Conservation (phyloP, 306 rosid species). For the Lablab purpureus region DNA sequence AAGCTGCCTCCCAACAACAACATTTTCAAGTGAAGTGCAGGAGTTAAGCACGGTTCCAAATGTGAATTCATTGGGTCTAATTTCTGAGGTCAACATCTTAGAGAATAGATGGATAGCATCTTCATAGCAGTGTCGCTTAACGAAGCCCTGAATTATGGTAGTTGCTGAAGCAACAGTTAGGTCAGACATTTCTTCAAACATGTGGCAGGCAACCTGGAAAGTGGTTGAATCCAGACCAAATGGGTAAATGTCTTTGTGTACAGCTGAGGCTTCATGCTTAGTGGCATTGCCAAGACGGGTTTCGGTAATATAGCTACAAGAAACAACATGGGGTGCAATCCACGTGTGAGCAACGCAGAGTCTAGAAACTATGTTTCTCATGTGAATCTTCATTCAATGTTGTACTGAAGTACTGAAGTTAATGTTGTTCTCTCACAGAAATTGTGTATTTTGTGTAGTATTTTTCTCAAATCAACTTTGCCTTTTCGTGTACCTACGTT, state of each 20-base stretch:
- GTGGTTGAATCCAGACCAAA: constrained; percentile 28
- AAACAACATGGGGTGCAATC: constrained; percentile 51
- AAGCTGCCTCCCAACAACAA: constrained; percentile 66
- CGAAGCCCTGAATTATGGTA: constrained; percentile 59
- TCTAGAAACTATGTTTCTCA: constrained; percentile 52
- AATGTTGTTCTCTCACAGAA: constrained; percentile 1
- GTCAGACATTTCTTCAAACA: constrained; percentile 72
- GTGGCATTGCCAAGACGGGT: constrained; percentile 34
- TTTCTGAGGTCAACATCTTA: constrained; percentile 60
- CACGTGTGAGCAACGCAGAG: constrained; percentile 38
- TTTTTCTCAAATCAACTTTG: background rate
- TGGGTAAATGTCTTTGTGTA: background rate
- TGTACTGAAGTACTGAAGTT: constrained; percentile 21
- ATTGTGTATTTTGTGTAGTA: background rate
- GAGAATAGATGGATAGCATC: constrained; percentile 70
- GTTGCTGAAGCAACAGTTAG: constrained; percentile 72
- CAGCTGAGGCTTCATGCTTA: constrained; percentile 34
- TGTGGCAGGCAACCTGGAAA: constrained; percentile 58
- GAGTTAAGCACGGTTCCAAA: constrained; percentile 78
- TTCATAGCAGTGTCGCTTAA: constrained; percentile 53
- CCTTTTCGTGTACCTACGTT: background rate
- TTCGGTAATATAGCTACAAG: constrained; percentile 47
- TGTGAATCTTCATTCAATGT: constrained; percentile 36
- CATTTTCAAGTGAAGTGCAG: constrained; percentile 52
- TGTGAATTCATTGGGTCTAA: constrained; percentile 79